Conservation (phyloP, 2,329 filamentous ascomycete species). For the Pezicula neosporulosa region DNA sequence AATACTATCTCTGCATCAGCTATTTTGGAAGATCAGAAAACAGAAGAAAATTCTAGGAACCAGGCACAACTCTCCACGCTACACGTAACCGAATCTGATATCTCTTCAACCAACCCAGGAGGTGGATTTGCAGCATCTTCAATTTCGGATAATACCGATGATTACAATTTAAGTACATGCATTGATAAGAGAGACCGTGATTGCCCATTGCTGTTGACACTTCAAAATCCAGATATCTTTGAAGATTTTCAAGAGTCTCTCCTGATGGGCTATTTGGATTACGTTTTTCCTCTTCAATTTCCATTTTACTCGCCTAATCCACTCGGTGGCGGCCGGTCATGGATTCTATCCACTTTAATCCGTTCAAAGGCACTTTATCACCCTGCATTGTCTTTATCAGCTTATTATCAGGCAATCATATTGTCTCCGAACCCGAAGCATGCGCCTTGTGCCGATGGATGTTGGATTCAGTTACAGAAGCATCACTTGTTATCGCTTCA, state of each 20-base stretch:
- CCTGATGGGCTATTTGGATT: conserved; percentile 56
- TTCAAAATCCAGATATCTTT: not conserved
- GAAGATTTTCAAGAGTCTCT: conserved; percentile 18
- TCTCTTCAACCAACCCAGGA: not conserved
- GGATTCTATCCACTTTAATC: conserved; percentile 53
- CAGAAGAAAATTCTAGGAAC: not conserved
- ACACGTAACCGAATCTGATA: not conserved
- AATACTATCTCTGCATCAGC: not conserved
- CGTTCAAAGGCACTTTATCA: conserved; percentile 53
- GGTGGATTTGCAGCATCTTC: not conserved
- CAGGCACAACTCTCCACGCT: not conserved
- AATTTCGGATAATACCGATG: not conserved
- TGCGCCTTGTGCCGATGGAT: not conserved
- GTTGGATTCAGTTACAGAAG: not conserved
- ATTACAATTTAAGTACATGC: not conserved
- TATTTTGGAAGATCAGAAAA: not conserved
- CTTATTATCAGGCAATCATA: conserved; percentile 38
- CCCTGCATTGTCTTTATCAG: conserved; percentile 47
- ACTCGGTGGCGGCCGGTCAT: conserved; percentile 52
- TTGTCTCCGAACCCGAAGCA: conserved; percentile 27
- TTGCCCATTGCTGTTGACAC: no score
- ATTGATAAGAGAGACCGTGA: no score
- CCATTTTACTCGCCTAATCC: conserved; percentile 56
- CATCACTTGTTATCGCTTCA: no score
- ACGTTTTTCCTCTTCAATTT: conserved; percentile 57